Conservation (phyloP, 768 basidiomycete genomes). For the Gyrodon lividus region DNA sequence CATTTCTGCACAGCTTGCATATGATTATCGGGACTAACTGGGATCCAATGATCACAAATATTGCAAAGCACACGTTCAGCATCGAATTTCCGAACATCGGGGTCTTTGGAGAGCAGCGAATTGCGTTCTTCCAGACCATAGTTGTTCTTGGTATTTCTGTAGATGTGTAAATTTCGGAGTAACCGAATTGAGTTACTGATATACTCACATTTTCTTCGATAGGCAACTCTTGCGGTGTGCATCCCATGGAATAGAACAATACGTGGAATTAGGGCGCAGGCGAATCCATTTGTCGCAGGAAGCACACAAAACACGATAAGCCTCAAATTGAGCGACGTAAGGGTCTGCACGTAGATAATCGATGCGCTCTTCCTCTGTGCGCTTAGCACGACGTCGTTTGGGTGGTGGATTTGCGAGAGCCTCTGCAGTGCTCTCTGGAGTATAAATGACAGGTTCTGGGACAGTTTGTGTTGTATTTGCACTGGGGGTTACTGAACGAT, state of each 20-base stretch:
- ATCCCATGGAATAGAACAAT: constrained; percentile 88
- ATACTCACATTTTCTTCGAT: constrained; percentile 67
- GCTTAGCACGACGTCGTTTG: constrained; percentile 71
- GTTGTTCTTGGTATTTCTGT: constrained; percentile 45
- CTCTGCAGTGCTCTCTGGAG: constrained; percentile 42
- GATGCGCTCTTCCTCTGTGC: constrained; percentile 76
- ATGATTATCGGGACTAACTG: constrained; percentile 59
- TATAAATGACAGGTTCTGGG: constrained; percentile 41
- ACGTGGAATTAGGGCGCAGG: constrained; percentile 81
- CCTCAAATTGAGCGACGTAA: constrained; percentile 78
- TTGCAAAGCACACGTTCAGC: constrained; percentile 69
- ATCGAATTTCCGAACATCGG: constrained; percentile 73
- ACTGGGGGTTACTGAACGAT: constrained; percentile 17
- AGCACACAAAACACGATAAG: constrained; percentile 76
- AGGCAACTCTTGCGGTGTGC: constrained; percentile 82
- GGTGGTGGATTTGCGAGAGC: constrained; percentile 47
- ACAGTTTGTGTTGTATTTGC: constrained; percentile 31
- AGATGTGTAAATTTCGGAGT: constrained; percentile 6
- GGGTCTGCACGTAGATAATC: constrained; percentile 67
- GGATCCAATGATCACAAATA: constrained; percentile 68
- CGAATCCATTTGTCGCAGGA: constrained; percentile 86
- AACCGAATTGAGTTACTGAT: constrained; percentile 6
- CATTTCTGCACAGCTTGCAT: constrained; percentile 61
- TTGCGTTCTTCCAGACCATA: constrained; percentile 63
- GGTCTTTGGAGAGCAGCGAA: constrained; percentile 58